phyloP scores from a whole-genome alignment of 306 rosid genomes.

The Cyclanthera cordifolia region DNA sequence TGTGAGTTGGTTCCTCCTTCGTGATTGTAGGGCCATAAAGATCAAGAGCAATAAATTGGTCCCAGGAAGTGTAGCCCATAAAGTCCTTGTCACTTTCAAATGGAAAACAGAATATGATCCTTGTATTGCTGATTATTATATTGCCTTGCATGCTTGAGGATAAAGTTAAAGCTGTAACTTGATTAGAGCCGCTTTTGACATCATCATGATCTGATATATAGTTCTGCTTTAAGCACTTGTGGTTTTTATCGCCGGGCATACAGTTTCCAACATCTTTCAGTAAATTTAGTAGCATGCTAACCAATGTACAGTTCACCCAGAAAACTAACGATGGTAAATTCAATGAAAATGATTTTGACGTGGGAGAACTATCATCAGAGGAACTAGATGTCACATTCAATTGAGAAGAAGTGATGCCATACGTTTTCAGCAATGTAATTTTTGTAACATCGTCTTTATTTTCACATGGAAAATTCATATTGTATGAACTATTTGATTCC shows the following conservation, averaged over 20 bases:
- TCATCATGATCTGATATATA: slow-evolving; percentile 23
- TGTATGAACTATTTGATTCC: slow-evolving; percentile 28
- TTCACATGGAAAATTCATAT: slow-evolving; percentile 40
- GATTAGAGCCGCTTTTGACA: slow-evolving; percentile 27
- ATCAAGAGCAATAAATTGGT: slow-evolving; percentile 68
- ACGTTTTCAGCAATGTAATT: slow-evolving; percentile 57
- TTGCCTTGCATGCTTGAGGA: slow-evolving; percentile 41
- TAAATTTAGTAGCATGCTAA: slow-evolving; percentile 32
- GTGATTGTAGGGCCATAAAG: slow-evolving; percentile 34
- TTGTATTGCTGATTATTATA: slow-evolving; percentile 51
- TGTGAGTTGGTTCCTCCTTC: slow-evolving; percentile 24
- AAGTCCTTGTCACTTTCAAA: slow-evolving; percentile 31
- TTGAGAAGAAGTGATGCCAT: slow-evolving; percentile 44
- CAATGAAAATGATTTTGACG: slow-evolving; percentile 53
- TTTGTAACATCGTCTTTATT: slow-evolving; percentile 34
- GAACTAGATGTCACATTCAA: slow-evolving; percentile 40
- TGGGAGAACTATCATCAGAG: slow-evolving; percentile 26
- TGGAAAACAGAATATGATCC: slow-evolving; percentile 76
- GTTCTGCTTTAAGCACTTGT: slow-evolving; percentile 26
- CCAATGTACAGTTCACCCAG: slow-evolving; percentile 64
- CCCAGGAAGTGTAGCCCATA: slow-evolving; percentile 40
- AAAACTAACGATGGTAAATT: slow-evolving; percentile 48
- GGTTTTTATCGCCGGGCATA: slow-evolving; percentile 26
- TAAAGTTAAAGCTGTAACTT: slow-evolving; percentile 40
- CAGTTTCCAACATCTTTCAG: slow-evolving; percentile 36